phyloP scores from a whole-genome alignment of 148 eudicot genomes.

The Silene conica region DNA sequence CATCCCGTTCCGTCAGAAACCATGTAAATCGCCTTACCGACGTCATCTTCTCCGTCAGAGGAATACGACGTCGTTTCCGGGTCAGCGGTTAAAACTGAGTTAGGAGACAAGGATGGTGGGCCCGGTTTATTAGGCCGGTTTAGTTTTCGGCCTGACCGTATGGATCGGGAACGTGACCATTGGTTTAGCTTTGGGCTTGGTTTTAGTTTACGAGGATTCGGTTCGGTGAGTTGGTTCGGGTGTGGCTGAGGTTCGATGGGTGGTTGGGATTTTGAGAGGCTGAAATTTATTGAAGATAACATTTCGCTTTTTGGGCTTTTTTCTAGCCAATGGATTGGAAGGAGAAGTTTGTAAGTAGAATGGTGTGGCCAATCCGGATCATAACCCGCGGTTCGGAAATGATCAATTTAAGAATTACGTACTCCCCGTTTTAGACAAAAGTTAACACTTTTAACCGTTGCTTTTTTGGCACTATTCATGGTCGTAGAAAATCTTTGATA shows the following conservation, averaged over 20 bases:
- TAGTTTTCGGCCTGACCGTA: conserved; percentile 61
- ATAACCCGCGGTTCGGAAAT: no score
- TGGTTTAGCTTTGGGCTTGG: conserved; percentile 63
- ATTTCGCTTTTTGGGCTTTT: conserved; percentile 13
- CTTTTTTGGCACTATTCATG: no score
- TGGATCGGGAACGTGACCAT: conserved; percentile 79
- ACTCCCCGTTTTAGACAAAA: no score
- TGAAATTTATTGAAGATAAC: conserved; percentile 25
- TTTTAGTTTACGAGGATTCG: conserved; percentile 34
- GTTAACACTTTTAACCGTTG: no score
- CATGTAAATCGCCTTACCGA: conserved; percentile 62
- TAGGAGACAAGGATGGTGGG: background rate
- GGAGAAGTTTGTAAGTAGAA: background rate
- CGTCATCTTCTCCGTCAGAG: conserved; percentile 26
- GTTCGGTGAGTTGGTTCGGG: conserved; percentile 15
- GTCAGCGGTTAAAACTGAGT: conserved; percentile 2
- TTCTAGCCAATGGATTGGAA: background rate
- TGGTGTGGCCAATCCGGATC: background rate
- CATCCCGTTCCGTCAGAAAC: conserved; percentile 95
- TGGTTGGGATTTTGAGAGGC: conserved; percentile 23
- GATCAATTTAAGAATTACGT: no score
- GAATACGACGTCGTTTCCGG: conserved; percentile 5
- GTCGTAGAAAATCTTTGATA: no score
- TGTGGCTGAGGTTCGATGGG: conserved; percentile 10
- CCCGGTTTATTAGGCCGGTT: conserved; percentile 34